These are phyloP conservation scores for Pseudogymnoascus sp. DNA, from an alignment of 2,329 filamentous ascomycete genomes.

Conservation along the genomic window DNA sequence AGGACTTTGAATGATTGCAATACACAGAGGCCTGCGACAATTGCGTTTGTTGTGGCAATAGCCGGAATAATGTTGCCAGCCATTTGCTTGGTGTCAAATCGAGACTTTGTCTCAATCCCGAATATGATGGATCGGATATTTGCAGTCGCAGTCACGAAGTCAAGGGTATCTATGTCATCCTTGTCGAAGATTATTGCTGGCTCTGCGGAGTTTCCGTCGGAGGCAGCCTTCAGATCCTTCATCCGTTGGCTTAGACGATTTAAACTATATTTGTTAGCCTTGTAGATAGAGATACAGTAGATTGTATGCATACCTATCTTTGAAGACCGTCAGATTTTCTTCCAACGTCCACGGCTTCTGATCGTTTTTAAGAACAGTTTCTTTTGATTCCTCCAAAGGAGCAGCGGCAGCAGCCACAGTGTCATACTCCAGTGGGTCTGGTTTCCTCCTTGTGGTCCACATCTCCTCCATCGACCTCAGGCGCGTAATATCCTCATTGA, in stretches of 20 bases:
- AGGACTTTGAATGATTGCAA: conserved; percentile 89
- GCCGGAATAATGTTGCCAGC: conserved; percentile 98
- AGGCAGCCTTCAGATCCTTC: conserved; percentile 49
- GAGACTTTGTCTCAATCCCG: conserved; percentile 77
- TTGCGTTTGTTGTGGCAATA: conserved; percentile 96
- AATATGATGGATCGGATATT: conserved; percentile 89
- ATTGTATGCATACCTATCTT: conserved; percentile 50
- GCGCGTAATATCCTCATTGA: conserved; percentile 73
- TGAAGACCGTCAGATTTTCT: conserved; percentile 82
- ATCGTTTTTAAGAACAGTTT: conserved; percentile 54
- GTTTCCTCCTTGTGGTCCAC: conserved; percentile 80
- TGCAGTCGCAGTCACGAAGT: conserved; percentile 85
- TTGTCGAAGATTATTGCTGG: conserved; percentile 87
- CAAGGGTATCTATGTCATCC: conserved; percentile 88
- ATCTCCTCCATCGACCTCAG: conserved; percentile 85
- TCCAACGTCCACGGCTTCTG: conserved; percentile 74
- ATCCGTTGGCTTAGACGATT: conserved; percentile 68
- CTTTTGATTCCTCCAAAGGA: conserved; percentile 30
- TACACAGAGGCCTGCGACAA: conserved; percentile 87
- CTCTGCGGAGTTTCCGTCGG: conserved; percentile 41
- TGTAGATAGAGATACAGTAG: neutral
- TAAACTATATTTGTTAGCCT: conserved; percentile 42
- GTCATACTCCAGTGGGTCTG: conserved; percentile 65
- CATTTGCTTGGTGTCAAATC: conserved; percentile 98
- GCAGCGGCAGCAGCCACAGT: conserved; percentile 39